Evolutionary conservation across 2,329 filamentous ascomycete species (phyloP), one percentile per base, ranked within the genome.

Genomic region (Phialocephala sp.): DNA sequence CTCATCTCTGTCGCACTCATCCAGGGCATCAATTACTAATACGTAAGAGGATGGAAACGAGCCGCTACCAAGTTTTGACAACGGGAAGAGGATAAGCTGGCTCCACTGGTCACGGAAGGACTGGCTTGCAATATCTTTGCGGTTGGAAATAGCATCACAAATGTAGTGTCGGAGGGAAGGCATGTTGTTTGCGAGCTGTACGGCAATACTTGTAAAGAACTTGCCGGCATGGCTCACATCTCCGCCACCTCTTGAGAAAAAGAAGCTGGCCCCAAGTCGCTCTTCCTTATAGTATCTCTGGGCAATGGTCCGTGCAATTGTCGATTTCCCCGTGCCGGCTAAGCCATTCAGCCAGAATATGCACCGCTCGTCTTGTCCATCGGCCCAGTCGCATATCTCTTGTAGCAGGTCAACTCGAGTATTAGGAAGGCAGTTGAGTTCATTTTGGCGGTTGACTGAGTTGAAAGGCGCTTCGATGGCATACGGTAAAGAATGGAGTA

Each of bases 51-150:
- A 50, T 50, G 8, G 45, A n/a, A 24, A n/a, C 6, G 8, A 8
- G 18, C 8, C 8, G 45, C 18, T n/a, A 24, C 18, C 45, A 6
- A 24, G 18, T 24, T 50, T 50, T n/a, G 45, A n/a, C 18, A 50
- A n/a, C 68, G 83, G 8, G 78, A 75, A 12, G 65, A 77, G 1
- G 75, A 82, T 63, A 80, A 84, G 69, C 71, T 83, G 43, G 72
- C 81, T 27, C 77, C 75, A 15, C 79, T 82, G 77, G 79, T 81
- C 14, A 68, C 81, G n/a, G 79, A 84, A 54, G 27, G 66, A 56
- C 39, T 43, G 54, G 24, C 32, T 62, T 1, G 55, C n/a, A 50
- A 71, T 70, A 35, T 62, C 66, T 27, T 45, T 47, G 70, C 52
- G 22, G 54, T 64, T 20, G 37, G 22, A 15, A 65, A 70, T 20